A percentile compares a stretch with the other conserved stretches of the same genome.
phyloP scores from a whole-genome alignment of 495 filamentous ascomycete species.

The Astrothelium macrocarpum region DNA sequence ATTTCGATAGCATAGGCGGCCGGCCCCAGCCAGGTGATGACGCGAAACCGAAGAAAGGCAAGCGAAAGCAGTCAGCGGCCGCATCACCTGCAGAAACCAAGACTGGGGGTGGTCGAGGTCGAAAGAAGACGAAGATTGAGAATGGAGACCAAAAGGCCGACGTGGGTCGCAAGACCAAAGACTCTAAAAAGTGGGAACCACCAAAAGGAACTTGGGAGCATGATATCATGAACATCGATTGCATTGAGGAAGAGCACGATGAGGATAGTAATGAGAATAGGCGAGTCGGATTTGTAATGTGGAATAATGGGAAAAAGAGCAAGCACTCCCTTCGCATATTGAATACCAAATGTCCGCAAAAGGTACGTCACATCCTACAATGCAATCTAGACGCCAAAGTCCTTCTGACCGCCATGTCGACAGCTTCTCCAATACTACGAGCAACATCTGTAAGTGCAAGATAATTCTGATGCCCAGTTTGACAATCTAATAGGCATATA shows the following conservation, averaged over 20 bases:
- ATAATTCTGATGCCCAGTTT: not conserved
- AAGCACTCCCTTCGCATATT: slow-evolving; percentile 27
- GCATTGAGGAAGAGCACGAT: slow-evolving; percentile 44
- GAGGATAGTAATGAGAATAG: slow-evolving; percentile 31
- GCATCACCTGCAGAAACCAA: slow-evolving; percentile 18
- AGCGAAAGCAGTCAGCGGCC: slow-evolving; percentile 22
- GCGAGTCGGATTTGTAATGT: slow-evolving; percentile 42
- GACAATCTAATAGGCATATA: not conserved
- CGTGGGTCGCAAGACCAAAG: slow-evolving; percentile 31
- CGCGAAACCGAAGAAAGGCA: slow-evolving; percentile 19
- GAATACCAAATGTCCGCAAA: slow-evolving; percentile 36
- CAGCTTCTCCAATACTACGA: slow-evolving; percentile 34
- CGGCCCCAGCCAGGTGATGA: slow-evolving; percentile 30
- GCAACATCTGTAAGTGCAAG: slow-evolving; percentile 31
- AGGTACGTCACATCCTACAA: slow-evolving; percentile 14
- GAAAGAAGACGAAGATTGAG: slow-evolving; percentile 11
- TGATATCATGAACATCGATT: slow-evolving; percentile 42
- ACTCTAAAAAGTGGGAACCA: slow-evolving; percentile 33
- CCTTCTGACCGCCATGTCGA: not conserved
- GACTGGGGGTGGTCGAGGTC: slow-evolving; percentile 12
- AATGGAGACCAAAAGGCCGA: slow-evolving; percentile 19
- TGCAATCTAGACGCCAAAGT: not conserved
- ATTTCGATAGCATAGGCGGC: slow-evolving; percentile 49
- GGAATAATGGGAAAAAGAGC: slow-evolving; percentile 40
- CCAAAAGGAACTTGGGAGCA: slow-evolving; percentile 49